Conservation (phyloP, 176 grass and related monocot species). For the Aegilops bicornis region DNA sequence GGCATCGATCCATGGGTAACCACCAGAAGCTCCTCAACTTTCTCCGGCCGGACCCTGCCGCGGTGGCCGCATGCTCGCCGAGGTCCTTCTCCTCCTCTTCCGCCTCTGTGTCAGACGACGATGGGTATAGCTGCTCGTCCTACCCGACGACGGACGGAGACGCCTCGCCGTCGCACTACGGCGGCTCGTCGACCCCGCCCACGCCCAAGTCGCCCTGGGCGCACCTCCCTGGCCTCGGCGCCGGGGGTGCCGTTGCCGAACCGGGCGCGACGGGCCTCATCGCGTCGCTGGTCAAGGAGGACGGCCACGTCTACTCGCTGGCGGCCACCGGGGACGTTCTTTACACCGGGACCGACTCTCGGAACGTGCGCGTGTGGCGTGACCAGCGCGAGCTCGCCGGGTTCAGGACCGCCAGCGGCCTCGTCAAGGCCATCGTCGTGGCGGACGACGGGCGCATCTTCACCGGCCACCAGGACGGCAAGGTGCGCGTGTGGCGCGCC, state of each 20-base stretch:
- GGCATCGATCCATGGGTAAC: slow-evolving; percentile 21
- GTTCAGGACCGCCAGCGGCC: not conserved
- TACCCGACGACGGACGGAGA: slow-evolving; percentile 1
- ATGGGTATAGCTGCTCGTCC: slow-evolving; percentile 20
- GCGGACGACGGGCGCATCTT: not conserved
- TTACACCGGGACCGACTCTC: not conserved
- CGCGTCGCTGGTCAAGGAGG: not conserved
- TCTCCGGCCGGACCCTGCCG: slow-evolving; percentile 26
- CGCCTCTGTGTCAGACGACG: slow-evolving; percentile 32
- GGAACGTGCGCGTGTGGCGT: not conserved
- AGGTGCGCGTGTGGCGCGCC: slow-evolving; percentile 19
- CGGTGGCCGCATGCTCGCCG: not conserved
- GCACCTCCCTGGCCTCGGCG: slow-evolving; percentile 11
- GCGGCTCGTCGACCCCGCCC: slow-evolving; percentile 44
- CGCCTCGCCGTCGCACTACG: slow-evolving; percentile 33
- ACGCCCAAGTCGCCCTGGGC: slow-evolving; percentile 33
- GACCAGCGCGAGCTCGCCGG: not conserved
- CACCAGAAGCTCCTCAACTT: slow-evolving; percentile 32
- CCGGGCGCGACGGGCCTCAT: not conserved
- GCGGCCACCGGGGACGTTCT: not conserved
- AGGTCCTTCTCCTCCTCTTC: slow-evolving; percentile 25
- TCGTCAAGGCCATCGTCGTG: not conserved
- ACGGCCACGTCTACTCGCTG: not conserved
- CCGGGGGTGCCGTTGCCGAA: not conserved
- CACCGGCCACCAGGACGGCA: not conserved